Evolutionary conservation across 1,139 yeast species (phyloP), one percentile per base, ranked within the genome.

Genomic region (Protomyces macrosporus): DNA sequence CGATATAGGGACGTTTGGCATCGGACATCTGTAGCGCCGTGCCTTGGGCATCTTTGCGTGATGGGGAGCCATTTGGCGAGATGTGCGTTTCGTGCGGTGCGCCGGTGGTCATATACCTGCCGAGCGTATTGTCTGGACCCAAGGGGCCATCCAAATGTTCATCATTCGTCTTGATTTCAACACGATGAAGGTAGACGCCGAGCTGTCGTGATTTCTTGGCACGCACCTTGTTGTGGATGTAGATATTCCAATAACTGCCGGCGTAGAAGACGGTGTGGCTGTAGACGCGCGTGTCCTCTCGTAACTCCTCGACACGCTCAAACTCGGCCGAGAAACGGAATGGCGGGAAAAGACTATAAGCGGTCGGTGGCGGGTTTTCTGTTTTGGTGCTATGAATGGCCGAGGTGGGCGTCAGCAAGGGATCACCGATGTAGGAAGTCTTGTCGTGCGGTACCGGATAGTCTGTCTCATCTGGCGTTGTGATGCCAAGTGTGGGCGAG

Each of bases 241-340:
- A 82, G 10, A 82, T 71, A 67, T 80, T 81, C 85, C 85, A 82
- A 68, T 78, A 80, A 12, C 84, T 81, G 0, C 85, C 85, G 9
- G 84, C 84, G 68, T 81, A 82, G 83, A 84, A 82, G 53, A 80
- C 74, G 0, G 82, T 78, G 63, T 79, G 77, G 6, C 82, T 79
- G 68, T 81, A 82, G 0, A 80, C 79, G 53, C 84, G 72, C 67
- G 77, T 78, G 23, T 77, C 82, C 3, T 78, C 76, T 30, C 75
- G 72, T n/a, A 82, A 72, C 14, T 76, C 75, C 2, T 79, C 75
- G 2, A 81, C 77, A 60, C 80, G 77, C 10, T 78, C 75, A 71
- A 82, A 82, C 9, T 82, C 80, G 56, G 82, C 78, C 0, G 84
- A 78, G 68, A 82, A 81, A 63, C 85, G 72, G 69, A 79, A 81